Evolutionary conservation across 2,329 filamentous ascomycete genomes (phyloP).

Genomic region (Xylaria sp.): DNA sequence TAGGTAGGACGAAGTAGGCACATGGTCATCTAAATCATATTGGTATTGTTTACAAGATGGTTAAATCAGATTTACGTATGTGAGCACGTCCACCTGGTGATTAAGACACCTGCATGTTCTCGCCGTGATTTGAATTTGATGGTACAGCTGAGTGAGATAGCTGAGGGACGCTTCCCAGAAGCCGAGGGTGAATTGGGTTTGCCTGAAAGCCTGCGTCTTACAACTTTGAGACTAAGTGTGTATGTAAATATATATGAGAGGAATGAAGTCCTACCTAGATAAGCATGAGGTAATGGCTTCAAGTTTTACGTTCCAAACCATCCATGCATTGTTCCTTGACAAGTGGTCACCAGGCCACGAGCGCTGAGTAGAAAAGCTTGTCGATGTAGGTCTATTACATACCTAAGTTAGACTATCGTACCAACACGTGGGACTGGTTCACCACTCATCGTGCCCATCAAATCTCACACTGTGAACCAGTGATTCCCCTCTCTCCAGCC

Average conservation of each 20-base stretch:
- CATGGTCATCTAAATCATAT: not conserved
- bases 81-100: too few relatives aligned
- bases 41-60: not conserved
- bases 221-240: not conserved
- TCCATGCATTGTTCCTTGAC: not conserved
- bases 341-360: constrained; percentile 12
- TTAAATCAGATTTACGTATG: not conserved
- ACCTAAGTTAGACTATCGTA: too few relatives aligned
- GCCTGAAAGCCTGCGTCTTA: constrained; percentile 1
- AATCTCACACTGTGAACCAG: constrained; percentile 12
- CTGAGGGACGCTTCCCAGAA: constrained; percentile 8
- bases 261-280: not conserved
- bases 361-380: not conserved
- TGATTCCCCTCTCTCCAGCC: constrained; percentile 6
- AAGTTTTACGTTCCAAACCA: not conserved
- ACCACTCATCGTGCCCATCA: constrained; percentile 2
- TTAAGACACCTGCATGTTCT: not conserved
- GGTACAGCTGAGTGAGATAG: constrained; percentile 26
- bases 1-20: too few relatives aligned
- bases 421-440: constrained; percentile 38
- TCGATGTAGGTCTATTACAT: constrained; percentile 4
- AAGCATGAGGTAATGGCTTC: not conserved
- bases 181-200: constrained; percentile 9
- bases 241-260: not conserved
- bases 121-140: constrained; percentile 4